Percentiles rank a stretch among this genome's conserved stretches.
These are phyloP conservation scores for Russula earlei DNA, from an alignment of 768 basidiomycete species.

Conservation along the genomic window DNA sequence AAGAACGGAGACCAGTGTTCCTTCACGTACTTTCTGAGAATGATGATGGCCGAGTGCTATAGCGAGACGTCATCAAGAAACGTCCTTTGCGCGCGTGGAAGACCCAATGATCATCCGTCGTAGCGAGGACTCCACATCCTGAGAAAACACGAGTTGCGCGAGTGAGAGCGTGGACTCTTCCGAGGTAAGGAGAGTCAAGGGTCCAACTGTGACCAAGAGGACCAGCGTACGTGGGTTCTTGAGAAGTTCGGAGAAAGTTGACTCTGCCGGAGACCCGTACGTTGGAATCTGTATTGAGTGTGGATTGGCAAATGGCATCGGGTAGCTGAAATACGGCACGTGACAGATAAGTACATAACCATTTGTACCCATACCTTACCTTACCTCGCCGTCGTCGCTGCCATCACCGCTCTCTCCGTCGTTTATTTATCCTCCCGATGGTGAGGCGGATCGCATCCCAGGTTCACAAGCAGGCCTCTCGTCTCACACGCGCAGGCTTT, in stretches of 20 bases:
- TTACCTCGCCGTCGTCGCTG: no score
- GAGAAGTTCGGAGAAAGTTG: slow-evolving; percentile 61
- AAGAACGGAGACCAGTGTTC: slow-evolving; percentile 90
- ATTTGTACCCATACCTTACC: no score
- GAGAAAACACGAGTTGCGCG: slow-evolving; percentile 56
- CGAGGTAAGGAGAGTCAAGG: not conserved
- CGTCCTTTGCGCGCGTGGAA: slow-evolving; percentile 21
- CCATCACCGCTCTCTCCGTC: no score
- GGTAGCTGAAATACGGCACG: no score
- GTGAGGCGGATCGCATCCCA: slow-evolving; percentile 75
- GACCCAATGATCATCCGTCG: slow-evolving; percentile 77
- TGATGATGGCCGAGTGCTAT: slow-evolving; percentile 80
- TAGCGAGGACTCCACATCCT: slow-evolving; percentile 56
- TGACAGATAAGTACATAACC: no score
- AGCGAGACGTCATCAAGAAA: slow-evolving; percentile 40
- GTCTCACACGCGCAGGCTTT: slow-evolving; percentile 60
- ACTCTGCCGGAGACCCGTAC: slow-evolving; percentile 71
- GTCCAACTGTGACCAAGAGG: slow-evolving; percentile 6
- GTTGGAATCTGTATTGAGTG: slow-evolving; percentile 65
- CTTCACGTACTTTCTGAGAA: slow-evolving; percentile 78
- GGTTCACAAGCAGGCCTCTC: slow-evolving; percentile 80
- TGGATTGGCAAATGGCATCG: no score
- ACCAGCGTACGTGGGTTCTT: slow-evolving; percentile 50
- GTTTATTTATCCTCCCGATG: slow-evolving; percentile 38
- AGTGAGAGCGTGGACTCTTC: slow-evolving; percentile 69